Percentiles rank a stretch among this genome's conserved stretches.
Evolutionary conservation across 305 asterid genomes (phyloP).

Genomic region (Stenogyne calaminthoides): DNA sequence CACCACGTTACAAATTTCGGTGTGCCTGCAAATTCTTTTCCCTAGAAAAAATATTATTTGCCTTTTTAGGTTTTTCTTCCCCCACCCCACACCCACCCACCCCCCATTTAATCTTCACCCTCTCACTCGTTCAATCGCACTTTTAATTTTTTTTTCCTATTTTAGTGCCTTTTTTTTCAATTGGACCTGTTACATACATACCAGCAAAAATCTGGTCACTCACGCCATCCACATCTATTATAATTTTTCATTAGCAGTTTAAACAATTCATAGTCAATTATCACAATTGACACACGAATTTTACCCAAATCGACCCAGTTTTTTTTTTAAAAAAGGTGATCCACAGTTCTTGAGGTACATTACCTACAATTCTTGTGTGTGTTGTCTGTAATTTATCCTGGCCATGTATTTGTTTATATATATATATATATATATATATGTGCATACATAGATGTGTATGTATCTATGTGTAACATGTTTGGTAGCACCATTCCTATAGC

Average conservation of each 20-base stretch:
- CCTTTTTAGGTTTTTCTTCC: constrained; percentile 8
- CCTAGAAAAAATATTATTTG: constrained; percentile 15
- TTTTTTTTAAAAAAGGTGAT: constrained; percentile 44
- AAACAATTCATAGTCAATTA: constrained; percentile 35
- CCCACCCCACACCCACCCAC: neutral
- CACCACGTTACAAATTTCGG: constrained; percentile 44
- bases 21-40: constrained; percentile 24
- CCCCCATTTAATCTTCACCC: constrained; percentile 24
- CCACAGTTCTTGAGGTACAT: constrained; percentile 55
- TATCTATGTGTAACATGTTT: constrained; percentile 47
- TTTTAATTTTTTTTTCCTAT: constrained; percentile 11
- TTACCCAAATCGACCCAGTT: constrained; percentile 35
- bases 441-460: constrained; percentile 23
- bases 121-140: constrained; percentile 13
- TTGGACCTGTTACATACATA: constrained; percentile 34
- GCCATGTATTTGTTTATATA: constrained; percentile 15
- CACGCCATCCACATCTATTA: constrained; percentile 17
- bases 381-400: constrained; percentile 28
- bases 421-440: no score
- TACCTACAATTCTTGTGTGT: constrained; percentile 33
- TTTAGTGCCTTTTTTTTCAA: constrained; percentile 15
- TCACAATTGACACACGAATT: constrained; percentile 26
- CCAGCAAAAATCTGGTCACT: constrained; percentile 25
- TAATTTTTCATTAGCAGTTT: constrained; percentile 16
- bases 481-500: constrained; percentile 38